Conservation (phyloP, 1,139 yeast species). For the Yamadazyma diospyri region DNA sequence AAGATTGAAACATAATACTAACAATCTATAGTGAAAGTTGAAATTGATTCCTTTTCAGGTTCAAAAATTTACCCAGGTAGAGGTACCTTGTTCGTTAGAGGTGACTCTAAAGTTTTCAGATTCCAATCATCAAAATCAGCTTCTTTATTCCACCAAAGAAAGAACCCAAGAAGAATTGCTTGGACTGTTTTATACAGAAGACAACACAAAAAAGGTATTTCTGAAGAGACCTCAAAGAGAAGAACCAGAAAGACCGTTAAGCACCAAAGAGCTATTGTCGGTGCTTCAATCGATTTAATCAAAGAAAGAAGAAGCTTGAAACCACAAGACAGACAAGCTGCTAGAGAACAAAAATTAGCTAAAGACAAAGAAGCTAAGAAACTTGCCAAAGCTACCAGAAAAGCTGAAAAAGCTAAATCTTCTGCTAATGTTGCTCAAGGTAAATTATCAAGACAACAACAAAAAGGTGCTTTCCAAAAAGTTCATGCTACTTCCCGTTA, state of each 20-base stretch:
- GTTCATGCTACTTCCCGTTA: constrained; percentile 97
- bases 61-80: constrained; percentile 99
- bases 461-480: constrained; percentile 94
- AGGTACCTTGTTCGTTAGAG: constrained; percentile 99
- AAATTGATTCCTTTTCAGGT: constrained; percentile 99
- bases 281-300: constrained; percentile 98
- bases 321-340: constrained; percentile 98
- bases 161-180: constrained; percentile 99
- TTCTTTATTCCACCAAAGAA: constrained; percentile 98
- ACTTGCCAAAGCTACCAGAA: constrained; percentile 90
- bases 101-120: constrained; percentile 99
- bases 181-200: constrained; percentile 99
- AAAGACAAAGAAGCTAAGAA: constrained; percentile 96
- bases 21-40: constrained; percentile 81
- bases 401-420: constrained; percentile 87
- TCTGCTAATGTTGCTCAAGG: constrained; percentile 68
- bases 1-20: background rate
- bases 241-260: constrained; percentile 96
- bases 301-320: constrained; percentile 95
- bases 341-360: constrained; percentile 87
- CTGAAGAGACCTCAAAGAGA: constrained; percentile 97
- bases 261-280: constrained; percentile 98
- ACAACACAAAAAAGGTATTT: constrained; percentile 99
- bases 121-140: constrained; percentile 98
- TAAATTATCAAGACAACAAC: constrained; percentile 78